Evolutionary conservation across 2,329 filamentous ascomycete species (phyloP), one percentile per base, ranked within the genome.

Genomic region (Cladosporium austrohemisphaericum): DNA sequence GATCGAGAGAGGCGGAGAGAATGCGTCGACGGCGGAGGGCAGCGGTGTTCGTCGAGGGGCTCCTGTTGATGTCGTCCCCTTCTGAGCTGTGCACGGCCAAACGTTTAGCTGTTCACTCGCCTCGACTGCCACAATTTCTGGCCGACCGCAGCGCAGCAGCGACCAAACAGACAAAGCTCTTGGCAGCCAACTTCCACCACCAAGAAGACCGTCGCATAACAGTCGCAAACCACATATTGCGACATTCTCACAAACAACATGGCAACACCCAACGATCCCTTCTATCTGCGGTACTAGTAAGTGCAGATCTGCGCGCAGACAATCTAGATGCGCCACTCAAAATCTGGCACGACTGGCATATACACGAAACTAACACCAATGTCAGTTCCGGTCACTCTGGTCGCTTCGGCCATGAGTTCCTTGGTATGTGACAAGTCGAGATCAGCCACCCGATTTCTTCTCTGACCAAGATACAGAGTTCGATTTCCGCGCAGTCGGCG

Each of bases 231-330:
- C 23, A 10, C 3, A 22, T 7, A 29, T 5, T 16, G 13, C 14
- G 5, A 20, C 3, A 36, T 20, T 8, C 8, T 9, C 14, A 20
- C 19, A 7, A 8, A 35, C 59, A 74, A 64, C 52, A 90, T 86
- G 78, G 75, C 86, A 60, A 56, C 54, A 20, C 71, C 77, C 60
- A 86, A 79, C 69, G 91, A 96, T 62, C 85, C 86, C 6, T 97
- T 98, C 68, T 98, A 98, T 65, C 75, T 98, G 59, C 85, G 93
- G 63, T 98, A 98, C 78, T 98, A 98, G 92, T 96, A 81, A 69
- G 86, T 69, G 28, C 68, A 6, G 31, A 16, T n/a, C 4, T 26
- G 37, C 14, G 22, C 8, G 37, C 37, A 10, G 23, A 11, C 22
- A 23, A 14, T 19, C 28, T 23, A 6, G 6, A 26, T 26, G 6